Evolutionary conservation across 345 rosid genomes (phyloP).

Genomic region (Melaleuca alternifolia): DNA sequence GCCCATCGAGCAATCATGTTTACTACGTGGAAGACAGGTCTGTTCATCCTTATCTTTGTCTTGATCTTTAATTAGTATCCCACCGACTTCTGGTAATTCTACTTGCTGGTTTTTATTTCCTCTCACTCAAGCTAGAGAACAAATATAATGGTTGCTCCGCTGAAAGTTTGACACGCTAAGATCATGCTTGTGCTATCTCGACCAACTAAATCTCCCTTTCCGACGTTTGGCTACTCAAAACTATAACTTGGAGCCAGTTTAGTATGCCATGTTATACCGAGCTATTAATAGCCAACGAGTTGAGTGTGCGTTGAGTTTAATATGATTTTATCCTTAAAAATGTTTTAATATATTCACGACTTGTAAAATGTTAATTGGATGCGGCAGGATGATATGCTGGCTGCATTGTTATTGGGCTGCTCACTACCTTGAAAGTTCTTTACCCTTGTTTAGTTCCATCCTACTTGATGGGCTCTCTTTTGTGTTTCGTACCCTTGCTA

Average conservation of each 20-base stretch:
- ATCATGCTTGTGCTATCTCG: not conserved
- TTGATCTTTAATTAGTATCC: not conserved
- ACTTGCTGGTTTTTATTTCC: not conserved
- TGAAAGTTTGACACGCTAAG: not conserved
- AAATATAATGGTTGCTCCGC: not conserved
- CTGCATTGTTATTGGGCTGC: not conserved
- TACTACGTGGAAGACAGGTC: constrained; percentile 85
- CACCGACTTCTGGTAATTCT: not conserved
- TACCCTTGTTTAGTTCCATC: not conserved
- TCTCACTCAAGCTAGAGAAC: not conserved
- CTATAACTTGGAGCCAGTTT: not conserved
- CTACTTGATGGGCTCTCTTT: not conserved
- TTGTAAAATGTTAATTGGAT: not conserved
- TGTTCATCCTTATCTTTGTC: not conserved
- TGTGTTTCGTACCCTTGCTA: not conserved
- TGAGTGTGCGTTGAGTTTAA: not conserved
- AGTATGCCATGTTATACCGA: not conserved
- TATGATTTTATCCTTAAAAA: not conserved
- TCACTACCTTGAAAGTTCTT: not conserved
- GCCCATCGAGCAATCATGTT: constrained; percentile 38
- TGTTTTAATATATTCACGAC: not conserved
- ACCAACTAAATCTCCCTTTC: not conserved
- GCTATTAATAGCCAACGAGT: not conserved
- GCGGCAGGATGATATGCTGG: not conserved
- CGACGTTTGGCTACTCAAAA: not conserved